A percentile compares a stretch with the other conserved stretches of the same genome.
Evolutionary conservation across 768 basidiomycete genomes (phyloP).

Genomic region (Saitozyma sp.): DNA sequence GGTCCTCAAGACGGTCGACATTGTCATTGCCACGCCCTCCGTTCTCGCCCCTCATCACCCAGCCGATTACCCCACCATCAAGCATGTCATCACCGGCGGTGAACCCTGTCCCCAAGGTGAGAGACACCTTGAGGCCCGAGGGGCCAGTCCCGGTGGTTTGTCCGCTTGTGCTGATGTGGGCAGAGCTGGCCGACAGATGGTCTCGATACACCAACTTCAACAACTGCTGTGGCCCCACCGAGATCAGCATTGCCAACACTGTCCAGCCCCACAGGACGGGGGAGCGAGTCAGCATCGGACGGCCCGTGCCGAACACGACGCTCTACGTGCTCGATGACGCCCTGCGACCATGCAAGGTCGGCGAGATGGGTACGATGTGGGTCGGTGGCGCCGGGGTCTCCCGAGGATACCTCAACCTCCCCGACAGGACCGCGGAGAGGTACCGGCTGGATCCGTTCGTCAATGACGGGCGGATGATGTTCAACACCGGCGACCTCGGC

Average conservation of each 20-base stretch:
- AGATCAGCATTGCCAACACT: constrained; percentile 62
- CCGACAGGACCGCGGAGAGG: constrained; percentile 61
- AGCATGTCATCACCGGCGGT: constrained; percentile 61
- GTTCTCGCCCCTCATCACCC: constrained; percentile 60
- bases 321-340: constrained; percentile 52
- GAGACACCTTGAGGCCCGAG: not conserved
- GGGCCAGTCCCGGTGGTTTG: not conserved
- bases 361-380: constrained; percentile 60
- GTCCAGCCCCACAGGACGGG: constrained; percentile 56
- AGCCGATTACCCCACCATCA: constrained; percentile 61
- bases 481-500: constrained; percentile 66
- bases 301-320: constrained; percentile 60
- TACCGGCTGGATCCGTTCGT: constrained; percentile 61
- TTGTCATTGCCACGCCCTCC: constrained; percentile 62
- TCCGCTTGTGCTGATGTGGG: too few relatives aligned
- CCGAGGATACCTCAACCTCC: constrained; percentile 62
- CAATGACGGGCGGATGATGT: constrained; percentile 60
- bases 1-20: constrained; percentile 59
- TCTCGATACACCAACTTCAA: constrained; percentile 56
- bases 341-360: constrained; percentile 49
- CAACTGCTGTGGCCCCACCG: constrained; percentile 64
- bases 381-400: constrained; percentile 65
- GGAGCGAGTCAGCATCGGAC: constrained; percentile 56
- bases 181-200: constrained; percentile 58
- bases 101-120: constrained; percentile 59